Conservation (phyloP, 2,329 filamentous ascomycete genomes). For the Sclerotinia trifoliorum region DNA sequence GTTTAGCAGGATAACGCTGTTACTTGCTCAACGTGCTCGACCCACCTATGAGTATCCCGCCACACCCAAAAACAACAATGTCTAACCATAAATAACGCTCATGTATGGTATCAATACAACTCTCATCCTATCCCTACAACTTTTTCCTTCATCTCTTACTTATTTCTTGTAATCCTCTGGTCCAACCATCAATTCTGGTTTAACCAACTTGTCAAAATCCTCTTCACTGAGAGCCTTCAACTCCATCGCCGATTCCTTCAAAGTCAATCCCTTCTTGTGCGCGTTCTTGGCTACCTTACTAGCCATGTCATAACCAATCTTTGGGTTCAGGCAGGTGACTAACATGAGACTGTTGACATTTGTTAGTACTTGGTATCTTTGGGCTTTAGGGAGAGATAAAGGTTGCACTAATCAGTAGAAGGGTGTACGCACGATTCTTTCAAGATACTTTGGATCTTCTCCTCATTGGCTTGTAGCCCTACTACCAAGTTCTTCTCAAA, state of each 20-base stretch:
- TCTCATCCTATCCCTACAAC: neutral
- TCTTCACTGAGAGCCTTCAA: conserved; percentile 82
- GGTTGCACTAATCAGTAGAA: neutral
- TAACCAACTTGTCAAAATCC: conserved; percentile 87
- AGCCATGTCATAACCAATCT: conserved; percentile 97
- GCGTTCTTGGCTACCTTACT: conserved; percentile 98
- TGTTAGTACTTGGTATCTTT: conserved; percentile 12
- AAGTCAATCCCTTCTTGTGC: conserved; percentile 93
- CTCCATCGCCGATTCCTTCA: conserved; percentile 93
- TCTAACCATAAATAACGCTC: conserved; percentile 4
- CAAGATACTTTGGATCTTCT: conserved; percentile 83
- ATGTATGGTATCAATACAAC: conserved; percentile 7
- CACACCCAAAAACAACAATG: neutral
- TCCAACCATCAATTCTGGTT: conserved; percentile 91
- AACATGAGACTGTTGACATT: conserved; percentile 74
- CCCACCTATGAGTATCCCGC: neutral
- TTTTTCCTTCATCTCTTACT: conserved; percentile 23
- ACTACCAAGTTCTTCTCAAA: conserved; percentile 92
- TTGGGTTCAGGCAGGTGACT: conserved; percentile 94
- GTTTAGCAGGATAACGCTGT: neutral
- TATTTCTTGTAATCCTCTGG: conserved; percentile 63
- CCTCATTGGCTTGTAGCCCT: conserved; percentile 89
- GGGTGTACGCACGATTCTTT: conserved; percentile 75
- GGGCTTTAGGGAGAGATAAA: neutral
- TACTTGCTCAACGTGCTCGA: neutral